These are phyloP conservation scores for Vitis labrusca DNA, from an alignment of 164 flowering plant species.

Conservation along the genomic window DNA sequence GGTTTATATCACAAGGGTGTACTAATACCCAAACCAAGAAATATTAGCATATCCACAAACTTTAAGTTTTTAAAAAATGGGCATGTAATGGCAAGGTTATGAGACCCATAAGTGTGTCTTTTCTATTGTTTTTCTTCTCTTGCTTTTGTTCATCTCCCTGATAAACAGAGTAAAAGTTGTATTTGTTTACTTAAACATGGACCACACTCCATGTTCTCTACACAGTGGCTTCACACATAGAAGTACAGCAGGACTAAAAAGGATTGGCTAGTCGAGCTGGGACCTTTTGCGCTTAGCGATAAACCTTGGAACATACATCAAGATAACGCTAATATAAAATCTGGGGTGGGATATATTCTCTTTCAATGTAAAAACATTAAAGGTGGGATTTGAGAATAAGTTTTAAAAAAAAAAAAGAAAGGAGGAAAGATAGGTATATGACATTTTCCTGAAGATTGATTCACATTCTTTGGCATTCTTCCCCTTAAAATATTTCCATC, in stretches of 20 bases:
- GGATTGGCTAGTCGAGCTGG: constrained; percentile 1
- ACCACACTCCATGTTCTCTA: constrained; percentile 25
- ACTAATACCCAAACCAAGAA: neutral
- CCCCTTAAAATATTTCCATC: neutral
- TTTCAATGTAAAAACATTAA: neutral
- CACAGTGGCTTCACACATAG: constrained; percentile 11
- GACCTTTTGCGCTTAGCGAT: constrained; percentile 11
- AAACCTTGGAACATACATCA: constrained; percentile 15
- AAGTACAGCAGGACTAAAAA: constrained; percentile 7
- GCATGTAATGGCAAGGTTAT: neutral
- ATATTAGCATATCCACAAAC: neutral
- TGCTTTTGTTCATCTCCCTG: neutral
- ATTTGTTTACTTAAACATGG: constrained; percentile 7
- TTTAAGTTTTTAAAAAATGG: neutral
- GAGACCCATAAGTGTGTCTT: constrained; percentile 3
- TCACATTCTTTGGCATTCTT: constrained; percentile 6
- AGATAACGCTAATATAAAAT: constrained; percentile 4
- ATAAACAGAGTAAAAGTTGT: neutral
- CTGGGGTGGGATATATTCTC: constrained; percentile 16
- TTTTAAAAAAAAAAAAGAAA: neutral
- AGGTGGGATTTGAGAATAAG: neutral
- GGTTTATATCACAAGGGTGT: neutral
- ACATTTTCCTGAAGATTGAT: constrained; percentile 2
- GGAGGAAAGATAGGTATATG: neutral
- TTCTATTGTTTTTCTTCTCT: constrained; percentile 6